A percentile compares a stretch with the other conserved stretches of the same genome.
Conservation (phyloP, 768 basidiomycete genomes). For the Trametes coccinea region DNA sequence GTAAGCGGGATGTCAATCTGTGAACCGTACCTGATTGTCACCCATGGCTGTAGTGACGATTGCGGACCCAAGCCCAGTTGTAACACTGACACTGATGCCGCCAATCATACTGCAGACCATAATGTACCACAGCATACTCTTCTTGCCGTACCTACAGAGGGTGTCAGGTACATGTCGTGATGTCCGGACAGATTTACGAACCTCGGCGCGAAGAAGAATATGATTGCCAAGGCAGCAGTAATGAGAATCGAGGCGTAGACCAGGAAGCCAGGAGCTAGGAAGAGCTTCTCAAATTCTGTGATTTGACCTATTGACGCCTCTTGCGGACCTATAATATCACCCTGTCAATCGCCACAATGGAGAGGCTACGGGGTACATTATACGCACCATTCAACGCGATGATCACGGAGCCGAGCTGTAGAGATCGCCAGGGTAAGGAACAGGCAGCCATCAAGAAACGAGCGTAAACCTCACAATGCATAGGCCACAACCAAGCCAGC, state of each 20-base stretch:
- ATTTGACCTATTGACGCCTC: constrained; percentile 74
- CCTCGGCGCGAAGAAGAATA: constrained; percentile 82
- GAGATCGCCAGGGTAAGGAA: background rate
- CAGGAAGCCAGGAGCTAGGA: constrained; percentile 83
- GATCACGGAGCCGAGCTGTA: constrained; percentile 78
- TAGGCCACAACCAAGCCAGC: constrained; percentile 91
- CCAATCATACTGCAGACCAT: constrained; percentile 95
- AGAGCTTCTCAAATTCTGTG: constrained; percentile 70
- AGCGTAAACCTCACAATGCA: constrained; percentile 68
- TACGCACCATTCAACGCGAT: constrained; percentile 81
- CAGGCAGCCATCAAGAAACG: too few species aligned
- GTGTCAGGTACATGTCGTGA: background rate
- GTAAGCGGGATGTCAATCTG: constrained; percentile 32
- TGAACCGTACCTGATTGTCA: constrained; percentile 65
- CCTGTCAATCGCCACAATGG: too few species aligned
- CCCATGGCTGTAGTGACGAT: constrained; percentile 80
- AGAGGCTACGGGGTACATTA: background rate
- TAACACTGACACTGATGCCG: constrained; percentile 91
- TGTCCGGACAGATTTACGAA: constrained; percentile 34
- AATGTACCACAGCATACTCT: constrained; percentile 95
- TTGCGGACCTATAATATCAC: constrained; percentile 51
- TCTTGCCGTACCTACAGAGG: constrained; percentile 70
- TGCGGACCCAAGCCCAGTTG: constrained; percentile 88
- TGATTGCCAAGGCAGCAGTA: constrained; percentile 61
- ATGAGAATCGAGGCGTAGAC: constrained; percentile 68